phyloP scores from a whole-genome alignment of 352 stramenopile species.

The Aphanomyces astaci region DNA sequence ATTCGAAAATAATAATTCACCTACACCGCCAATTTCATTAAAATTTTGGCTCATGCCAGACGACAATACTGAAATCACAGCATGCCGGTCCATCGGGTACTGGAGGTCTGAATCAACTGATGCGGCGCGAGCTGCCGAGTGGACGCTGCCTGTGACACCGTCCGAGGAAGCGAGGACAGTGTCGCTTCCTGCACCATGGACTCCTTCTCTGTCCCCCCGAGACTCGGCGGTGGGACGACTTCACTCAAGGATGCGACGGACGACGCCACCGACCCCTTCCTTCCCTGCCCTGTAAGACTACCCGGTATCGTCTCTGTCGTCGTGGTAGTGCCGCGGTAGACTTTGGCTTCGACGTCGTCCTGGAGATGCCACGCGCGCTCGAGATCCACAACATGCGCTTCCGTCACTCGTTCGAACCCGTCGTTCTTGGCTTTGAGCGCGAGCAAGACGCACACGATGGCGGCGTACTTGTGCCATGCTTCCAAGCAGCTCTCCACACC shows the following conservation, averaged over 20 bases:
- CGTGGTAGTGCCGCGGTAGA: neutral
- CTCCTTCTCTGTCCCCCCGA: too few relatives aligned
- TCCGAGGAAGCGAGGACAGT: neutral
- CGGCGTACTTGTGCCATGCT: conserved; percentile 3
- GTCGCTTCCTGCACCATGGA: neutral
- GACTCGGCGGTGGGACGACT: too few relatives aligned
- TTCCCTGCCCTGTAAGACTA: neutral
- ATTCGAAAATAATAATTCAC: too few relatives aligned
- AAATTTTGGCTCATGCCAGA: too few relatives aligned
- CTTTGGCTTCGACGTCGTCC: too few relatives aligned
- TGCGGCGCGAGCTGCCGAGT: neutral
- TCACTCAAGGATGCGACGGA: too few relatives aligned
- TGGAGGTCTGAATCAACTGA: neutral
- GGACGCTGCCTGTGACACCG: neutral
- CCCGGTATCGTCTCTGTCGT: too few relatives aligned
- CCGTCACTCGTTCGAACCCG: neutral
- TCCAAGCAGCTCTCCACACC: neutral
- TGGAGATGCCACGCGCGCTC: conserved; percentile 1
- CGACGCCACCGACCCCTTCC: neutral
- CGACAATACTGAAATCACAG: too few relatives aligned
- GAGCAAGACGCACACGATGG: conserved; percentile 6
- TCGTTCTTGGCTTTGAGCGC: conserved; percentile 1
- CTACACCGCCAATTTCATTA: too few relatives aligned
- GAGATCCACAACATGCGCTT: neutral
- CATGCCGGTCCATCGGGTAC: too few relatives aligned